Evolutionary conservation across 2,329 filamentous ascomycete species (phyloP), one percentile per base, ranked within the genome.

Genomic region (Ramularia endophylla): DNA sequence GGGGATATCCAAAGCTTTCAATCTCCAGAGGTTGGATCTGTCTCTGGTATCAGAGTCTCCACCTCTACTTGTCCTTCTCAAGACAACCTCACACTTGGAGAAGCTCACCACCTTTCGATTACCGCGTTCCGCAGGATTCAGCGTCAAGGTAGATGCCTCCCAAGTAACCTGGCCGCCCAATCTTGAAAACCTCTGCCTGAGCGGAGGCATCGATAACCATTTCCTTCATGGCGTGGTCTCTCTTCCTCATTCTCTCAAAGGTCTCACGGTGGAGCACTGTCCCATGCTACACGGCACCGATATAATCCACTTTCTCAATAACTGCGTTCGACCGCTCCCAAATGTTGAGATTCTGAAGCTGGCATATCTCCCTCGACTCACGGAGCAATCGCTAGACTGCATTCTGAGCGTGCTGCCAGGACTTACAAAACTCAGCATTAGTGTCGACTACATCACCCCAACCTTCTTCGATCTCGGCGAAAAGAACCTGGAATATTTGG

Each of bases 1-100:
- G 2, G 67, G 73, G 2, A 56, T 82, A 15, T 68, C 70, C 2
- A 80, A 80, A 61, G 79, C 76, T 57, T 48, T 51, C 5, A 63
- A 67, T 0, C 63, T 82, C 4, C 60, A 60, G 8, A 46, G 65
- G 2, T 62, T 81, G 12, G 72, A 80, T 50, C 61, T 81, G 5
- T 69, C 66, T 4, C 65, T 76, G 3, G 70, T 80, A 5, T 66
- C 62, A 9, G 73, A 77, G 42, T 60, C 66, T 1, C 70, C 79
- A 20, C 60, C 61, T 5, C 68, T 77, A 46, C 56, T 65, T 17
- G 60, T 64, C 3, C 63, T 81, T 11, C 71, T 75, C 47, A 69
- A 70, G 35, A 69, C 74, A 0, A 57, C 78, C 5, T 62, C 63
- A n/a, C 58, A 66, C 19, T 64, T 81, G 15, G 27, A 53, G 2